Evolutionary conservation across 1,284 basidiomycete genomes (phyloP).

Genomic region (Pholiota adiposa): DNA sequence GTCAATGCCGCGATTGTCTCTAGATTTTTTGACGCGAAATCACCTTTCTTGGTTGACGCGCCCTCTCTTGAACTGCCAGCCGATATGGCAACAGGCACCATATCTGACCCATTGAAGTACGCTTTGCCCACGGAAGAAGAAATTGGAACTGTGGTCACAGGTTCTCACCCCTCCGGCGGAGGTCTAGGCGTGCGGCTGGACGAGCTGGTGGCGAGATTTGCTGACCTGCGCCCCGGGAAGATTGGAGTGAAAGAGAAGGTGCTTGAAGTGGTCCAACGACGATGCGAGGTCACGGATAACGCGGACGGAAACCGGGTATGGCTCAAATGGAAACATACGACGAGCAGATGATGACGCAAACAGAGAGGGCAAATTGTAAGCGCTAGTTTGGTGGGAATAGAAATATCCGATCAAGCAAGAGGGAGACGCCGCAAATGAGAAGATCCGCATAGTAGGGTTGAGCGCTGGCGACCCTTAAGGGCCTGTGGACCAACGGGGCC

Average conservation of each 20-base stretch:
- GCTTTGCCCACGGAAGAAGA: slow-evolving; percentile 72
- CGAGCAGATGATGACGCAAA: slow-evolving; percentile 16
- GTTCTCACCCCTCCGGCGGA: slow-evolving; percentile 58
- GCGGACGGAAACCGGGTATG: slow-evolving; percentile 56
- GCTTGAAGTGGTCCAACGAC: slow-evolving; percentile 68
- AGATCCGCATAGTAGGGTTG: slow-evolving; percentile 16
- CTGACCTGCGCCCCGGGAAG: slow-evolving; percentile 56
- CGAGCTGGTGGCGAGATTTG: slow-evolving; percentile 64
- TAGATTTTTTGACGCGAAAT: slow-evolving; percentile 63
- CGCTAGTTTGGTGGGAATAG: slow-evolving; percentile 13
- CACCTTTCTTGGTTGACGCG: slow-evolving; percentile 47
- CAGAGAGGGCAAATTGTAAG: background rate
- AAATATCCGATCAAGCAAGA: slow-evolving; percentile 14
- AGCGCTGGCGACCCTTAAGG: slow-evolving; percentile 14
- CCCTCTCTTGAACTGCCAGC: slow-evolving; percentile 56
- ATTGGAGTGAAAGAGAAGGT: slow-evolving; percentile 77
- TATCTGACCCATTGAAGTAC: slow-evolving; percentile 53
- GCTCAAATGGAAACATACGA: slow-evolving; percentile 60
- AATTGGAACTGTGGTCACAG: slow-evolving; percentile 65
- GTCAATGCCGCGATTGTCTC: slow-evolving; percentile 59
- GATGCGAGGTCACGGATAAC: slow-evolving; percentile 60
- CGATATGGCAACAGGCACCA: slow-evolving; percentile 31
- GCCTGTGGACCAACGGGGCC: slow-evolving; percentile 16
- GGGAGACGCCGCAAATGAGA: background rate
- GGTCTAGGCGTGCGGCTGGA: slow-evolving; percentile 59